A percentile compares a stretch with the other conserved stretches of the same genome.
phyloP scores from a whole-genome alignment of 371 early-diverging fungal genomes.

The Mucor sp. region DNA sequence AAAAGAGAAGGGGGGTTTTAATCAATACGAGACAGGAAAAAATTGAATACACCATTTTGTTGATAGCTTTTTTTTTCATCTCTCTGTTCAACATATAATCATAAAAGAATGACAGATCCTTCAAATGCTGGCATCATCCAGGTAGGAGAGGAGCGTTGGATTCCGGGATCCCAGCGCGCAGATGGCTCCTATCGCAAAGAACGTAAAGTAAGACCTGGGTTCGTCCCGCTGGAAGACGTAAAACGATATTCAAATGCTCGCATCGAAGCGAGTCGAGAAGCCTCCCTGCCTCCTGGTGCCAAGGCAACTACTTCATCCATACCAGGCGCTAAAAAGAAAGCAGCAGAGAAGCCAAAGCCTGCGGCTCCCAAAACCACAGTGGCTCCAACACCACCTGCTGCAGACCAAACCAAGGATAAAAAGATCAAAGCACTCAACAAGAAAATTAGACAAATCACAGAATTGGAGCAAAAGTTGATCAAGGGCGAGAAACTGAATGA shows the following conservation, averaged over 20 bases:
- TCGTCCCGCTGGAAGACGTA: slow-evolving; percentile 67
- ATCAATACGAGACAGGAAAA: neutral
- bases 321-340: slow-evolving; percentile 29
- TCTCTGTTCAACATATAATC: neutral
- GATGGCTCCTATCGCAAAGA: slow-evolving; percentile 74
- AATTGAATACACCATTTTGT: neutral
- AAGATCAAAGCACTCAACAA: slow-evolving; percentile 25
- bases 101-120: slow-evolving; percentile 9
- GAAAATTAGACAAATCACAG: slow-evolving; percentile 24
- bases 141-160: slow-evolving; percentile 51
- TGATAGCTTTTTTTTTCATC: neutral
- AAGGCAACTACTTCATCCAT: slow-evolving; percentile 13
- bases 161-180: slow-evolving; percentile 65
- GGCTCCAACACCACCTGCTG: slow-evolving; percentile 6
- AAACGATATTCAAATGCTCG: slow-evolving; percentile 59
- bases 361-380: slow-evolving; percentile 19
- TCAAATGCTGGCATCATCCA: slow-evolving; percentile 40
- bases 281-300: slow-evolving; percentile 2
- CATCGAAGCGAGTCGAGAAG: slow-evolving; percentile 5
- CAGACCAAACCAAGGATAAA: slow-evolving; percentile 19
- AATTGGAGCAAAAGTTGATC: slow-evolving; percentile 20
- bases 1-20: neutral
- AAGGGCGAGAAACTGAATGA: slow-evolving; percentile 23
- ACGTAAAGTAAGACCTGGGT: slow-evolving; percentile 69
- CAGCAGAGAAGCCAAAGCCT: slow-evolving; percentile 13